A percentile compares a stretch with the other conserved stretches of the same genome.
Evolutionary conservation across 768 basidiomycete genomes (phyloP).

Genomic region (Podaxis sp.): DNA sequence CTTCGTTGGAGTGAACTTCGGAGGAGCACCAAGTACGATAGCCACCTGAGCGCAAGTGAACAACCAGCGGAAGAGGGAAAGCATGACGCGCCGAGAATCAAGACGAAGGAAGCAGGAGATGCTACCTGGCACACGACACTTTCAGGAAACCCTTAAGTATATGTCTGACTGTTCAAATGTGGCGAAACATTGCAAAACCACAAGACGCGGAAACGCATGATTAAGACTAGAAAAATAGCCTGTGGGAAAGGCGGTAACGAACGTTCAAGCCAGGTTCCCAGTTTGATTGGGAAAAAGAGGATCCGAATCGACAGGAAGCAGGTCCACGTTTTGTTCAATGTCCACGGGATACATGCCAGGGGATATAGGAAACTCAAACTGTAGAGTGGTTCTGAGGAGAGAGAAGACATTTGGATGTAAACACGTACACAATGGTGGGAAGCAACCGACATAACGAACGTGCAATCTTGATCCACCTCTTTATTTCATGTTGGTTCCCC

Average conservation of each 20-base stretch:
- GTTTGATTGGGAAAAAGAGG: not conserved
- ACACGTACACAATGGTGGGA: not conserved
- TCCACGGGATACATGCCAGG: not conserved
- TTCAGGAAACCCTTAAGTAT: not conserved
- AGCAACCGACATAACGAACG: not conserved
- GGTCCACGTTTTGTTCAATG: not conserved
- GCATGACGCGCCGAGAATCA: not conserved
- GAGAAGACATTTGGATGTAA: not conserved
- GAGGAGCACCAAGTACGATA: not conserved
- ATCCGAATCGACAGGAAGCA: not conserved
- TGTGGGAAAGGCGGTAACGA: slow-evolving; percentile 1
- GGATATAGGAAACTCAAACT: not conserved
- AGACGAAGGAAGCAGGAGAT: not conserved
- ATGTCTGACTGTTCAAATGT: not conserved
- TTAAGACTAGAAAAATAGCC: not conserved
- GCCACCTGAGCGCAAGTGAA: not conserved
- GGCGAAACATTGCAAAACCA: not conserved
- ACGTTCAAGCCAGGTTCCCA: not conserved
- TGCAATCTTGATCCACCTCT: not conserved
- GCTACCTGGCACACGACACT: not conserved
- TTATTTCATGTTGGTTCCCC: no score
- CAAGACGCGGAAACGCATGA: not conserved
- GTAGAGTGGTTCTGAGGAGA: not conserved
- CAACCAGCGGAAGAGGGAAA: not conserved
- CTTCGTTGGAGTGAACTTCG: not conserved